Conservation (phyloP, 805 yeast genomes). For the Sugiyamaella qingdaonensis region DNA sequence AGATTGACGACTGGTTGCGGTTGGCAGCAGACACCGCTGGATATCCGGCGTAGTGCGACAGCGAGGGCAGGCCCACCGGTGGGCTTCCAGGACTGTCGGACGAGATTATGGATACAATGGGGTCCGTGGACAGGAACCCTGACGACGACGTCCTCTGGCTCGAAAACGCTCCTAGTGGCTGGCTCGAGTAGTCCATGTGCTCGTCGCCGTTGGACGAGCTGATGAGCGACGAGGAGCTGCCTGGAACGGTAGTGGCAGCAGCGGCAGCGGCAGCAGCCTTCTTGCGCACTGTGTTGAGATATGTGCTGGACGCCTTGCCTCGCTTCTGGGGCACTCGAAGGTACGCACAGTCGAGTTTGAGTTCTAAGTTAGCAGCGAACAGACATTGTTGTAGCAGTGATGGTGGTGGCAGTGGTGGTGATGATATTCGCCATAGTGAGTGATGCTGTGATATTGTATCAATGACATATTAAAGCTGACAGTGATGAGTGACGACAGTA, state of each 20-base stretch:
- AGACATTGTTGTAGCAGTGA: background rate
- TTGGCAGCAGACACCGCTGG: background rate
- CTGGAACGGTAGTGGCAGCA: constrained; percentile 2
- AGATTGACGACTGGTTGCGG: background rate
- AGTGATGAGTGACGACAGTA: too few relatives aligned
- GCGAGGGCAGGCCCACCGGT: background rate
- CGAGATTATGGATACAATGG: background rate
- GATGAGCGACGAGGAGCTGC: background rate
- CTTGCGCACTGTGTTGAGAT: constrained; percentile 12
- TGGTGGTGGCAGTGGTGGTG: background rate
- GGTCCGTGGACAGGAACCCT: background rate
- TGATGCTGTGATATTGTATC: too few relatives aligned
- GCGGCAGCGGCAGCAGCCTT: constrained; percentile 13
- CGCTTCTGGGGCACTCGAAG: constrained; percentile 42
- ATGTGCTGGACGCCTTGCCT: constrained; percentile 39
- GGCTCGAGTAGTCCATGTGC: background rate
- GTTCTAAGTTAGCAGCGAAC: constrained; percentile 3
- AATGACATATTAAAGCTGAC: too few relatives aligned
- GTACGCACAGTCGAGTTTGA: constrained; percentile 31
- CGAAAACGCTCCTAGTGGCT: background rate
- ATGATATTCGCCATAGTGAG: too few relatives aligned
- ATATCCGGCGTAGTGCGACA: constrained; percentile 5
- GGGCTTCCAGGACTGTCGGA: background rate
- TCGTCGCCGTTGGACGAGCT: background rate
- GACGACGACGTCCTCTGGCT: constrained; percentile 1